Base-by-base conservation (phyloP, 169 alveolate species). In the Plasmodium vinckei region DNA sequence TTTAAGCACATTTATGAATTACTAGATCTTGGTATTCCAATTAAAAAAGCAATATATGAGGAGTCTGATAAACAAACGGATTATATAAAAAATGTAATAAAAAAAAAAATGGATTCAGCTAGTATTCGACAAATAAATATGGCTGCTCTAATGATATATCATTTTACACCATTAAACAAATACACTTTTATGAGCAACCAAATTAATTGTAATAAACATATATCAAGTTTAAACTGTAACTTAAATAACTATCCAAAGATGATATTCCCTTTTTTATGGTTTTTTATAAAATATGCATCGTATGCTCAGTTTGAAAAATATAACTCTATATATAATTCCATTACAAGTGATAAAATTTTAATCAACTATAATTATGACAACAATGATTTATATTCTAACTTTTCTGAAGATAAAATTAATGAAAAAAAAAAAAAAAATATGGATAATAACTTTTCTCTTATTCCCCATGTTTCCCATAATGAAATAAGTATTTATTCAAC, bases 91-190 rank as follows among this genome's bases (percentile, higher is more conserved):
- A 17, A 51, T 21, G 33, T 54, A 15, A 39, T 84, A 25, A 42
- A 54, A 61, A 60, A 72, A 25, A 84, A 54, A 33, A 69, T 69
- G 2, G 91, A 84, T 54, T 57, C 87, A 19, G 91, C 91, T 17
- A 84, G 91, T 51, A 23, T 84, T 13, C 63, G 91, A 5, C 91
- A 84, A 64, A 1, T 84, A 57, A 19, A 56, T 53, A 70, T 60
- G 72, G 9, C 91, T 17, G 49, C 70, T 13, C 19, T 84, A 44
- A 84, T 84, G 59, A n/a, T 51, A 47, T 84, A 13, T 19, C 53
- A 69, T 25, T 84, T 84, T 12, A 0, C 19, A 44, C 51, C 75
- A 0, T 15, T 68, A 51, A 46, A 59, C 19, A 9, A 10, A 15
- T 2, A 27, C 1, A 27, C 5, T 27, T 27, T 2, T 27, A 5